Conservation (phyloP, 257 asterid genomes). For the Vinca minor region DNA sequence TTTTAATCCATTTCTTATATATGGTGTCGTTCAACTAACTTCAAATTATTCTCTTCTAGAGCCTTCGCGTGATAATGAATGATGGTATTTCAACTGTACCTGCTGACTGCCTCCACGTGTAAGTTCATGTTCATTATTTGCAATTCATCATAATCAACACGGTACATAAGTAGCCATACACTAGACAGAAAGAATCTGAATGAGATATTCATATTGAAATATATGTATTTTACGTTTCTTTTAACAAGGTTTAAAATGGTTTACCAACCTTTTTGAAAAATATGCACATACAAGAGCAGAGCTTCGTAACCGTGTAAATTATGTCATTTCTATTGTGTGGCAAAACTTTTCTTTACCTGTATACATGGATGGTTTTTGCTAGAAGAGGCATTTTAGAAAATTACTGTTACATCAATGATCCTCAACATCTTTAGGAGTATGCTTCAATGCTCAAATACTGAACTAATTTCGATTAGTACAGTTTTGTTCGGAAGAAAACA, state of each 20-base stretch:
- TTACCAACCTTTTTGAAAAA: neutral
- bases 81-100: slow-evolving; percentile 94
- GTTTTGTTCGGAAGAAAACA: neutral
- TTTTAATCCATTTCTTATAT: neutral
- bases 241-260: neutral
- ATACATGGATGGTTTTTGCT: neutral
- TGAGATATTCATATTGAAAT: neutral
- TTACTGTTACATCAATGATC: neutral
- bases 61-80: slow-evolving; percentile 95
- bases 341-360: neutral
- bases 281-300: neutral
- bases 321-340: neutral
- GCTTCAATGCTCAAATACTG: neutral
- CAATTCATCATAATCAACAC: neutral
- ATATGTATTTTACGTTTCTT: neutral
- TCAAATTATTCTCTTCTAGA: slow-evolving; percentile 21
- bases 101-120: slow-evolving; percentile 77
- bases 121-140: slow-evolving; percentile 32
- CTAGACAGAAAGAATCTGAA: neutral
- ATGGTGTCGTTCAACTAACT: neutral
- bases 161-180: neutral
- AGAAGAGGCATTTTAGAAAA: neutral
- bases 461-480: neutral
- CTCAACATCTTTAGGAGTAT: neutral
- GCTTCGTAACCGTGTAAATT: neutral